Base-by-base conservation (phyloP, 805 yeast species). In the Schwanniomyces polymorphus region DNA sequence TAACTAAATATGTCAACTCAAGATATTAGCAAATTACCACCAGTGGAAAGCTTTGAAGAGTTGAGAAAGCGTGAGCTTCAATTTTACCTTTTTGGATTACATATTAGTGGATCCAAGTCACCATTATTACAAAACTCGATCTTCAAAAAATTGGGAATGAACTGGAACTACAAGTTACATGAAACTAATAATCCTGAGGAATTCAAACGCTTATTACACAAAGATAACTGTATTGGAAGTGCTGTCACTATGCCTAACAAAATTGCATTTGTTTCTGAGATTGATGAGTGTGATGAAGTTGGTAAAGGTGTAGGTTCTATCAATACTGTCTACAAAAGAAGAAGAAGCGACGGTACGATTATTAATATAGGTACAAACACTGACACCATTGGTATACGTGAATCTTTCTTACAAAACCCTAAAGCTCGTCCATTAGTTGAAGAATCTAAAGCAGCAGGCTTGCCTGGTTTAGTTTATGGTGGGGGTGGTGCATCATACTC, bases 401-500 rank as follows among this genome's bases (percentile, higher is more conserved):
- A 66, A 48, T 49, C 71, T 5, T 61, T 66, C 34, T 35, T 55
- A 23, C 50, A 38, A 46, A 28, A 44, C 42, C 42, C 58, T 4
- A 23, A 39, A 25, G 47, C 16, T 5, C 16, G 14, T 5, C 12
- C 9, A 16, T 5, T 17, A 7, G 49, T 47, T 12, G 41, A 45
- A 34, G 29, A 35, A 14, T 27, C 16, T 12, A 29, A 37, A 5
- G 49, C 49, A 7, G 29, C 28, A 10, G 26, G 26, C 7, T 48
- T 43, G n/a, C 60, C 67, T 1, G 71, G 70, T 7, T 50, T 66
- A 47, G 69, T 66, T 1, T 66, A 65, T 44, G 71, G 71, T 6
- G 71, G 71, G 9, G 71, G 71, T 10, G 71, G 71, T 9, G 70
- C 71, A 11, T 61, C 66, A 37, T 53, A 70, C 27, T 61, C 67